A percentile compares a stretch with the other conserved stretches of the same genome.
These are phyloP conservation scores for Podospora pseudopauciseta DNA, from an alignment of 495 filamentous ascomycete species.

Conservation along the genomic window DNA sequence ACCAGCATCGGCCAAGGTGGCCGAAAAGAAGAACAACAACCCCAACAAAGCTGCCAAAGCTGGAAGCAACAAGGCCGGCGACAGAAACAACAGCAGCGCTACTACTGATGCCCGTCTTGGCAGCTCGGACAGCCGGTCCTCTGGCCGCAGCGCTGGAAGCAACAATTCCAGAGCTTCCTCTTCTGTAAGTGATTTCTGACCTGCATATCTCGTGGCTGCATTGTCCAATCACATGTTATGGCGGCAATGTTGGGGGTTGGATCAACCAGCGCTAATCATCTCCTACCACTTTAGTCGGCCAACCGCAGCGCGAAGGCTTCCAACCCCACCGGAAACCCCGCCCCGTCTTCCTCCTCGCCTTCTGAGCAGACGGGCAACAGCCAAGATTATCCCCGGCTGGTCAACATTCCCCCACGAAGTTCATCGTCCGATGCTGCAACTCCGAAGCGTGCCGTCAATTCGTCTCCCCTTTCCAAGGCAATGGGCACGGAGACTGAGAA, in stretches of 20 bases:
- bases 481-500: slow-evolving; percentile 47
- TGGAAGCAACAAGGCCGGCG: slow-evolving; percentile 17
- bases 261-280: slow-evolving; percentile 33
- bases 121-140: slow-evolving; percentile 44
- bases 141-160: slow-evolving; percentile 35
- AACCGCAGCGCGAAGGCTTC: slow-evolving; percentile 45
- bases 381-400: slow-evolving; percentile 54
- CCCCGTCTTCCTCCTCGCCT: slow-evolving; percentile 36
- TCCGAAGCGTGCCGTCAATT: slow-evolving; percentile 60
- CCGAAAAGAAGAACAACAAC: slow-evolving; percentile 36
- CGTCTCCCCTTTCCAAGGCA: slow-evolving; percentile 84
- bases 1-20: slow-evolving; percentile 31
- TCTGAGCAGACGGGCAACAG: slow-evolving; percentile 36
- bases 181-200: slow-evolving; percentile 41
- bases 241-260: slow-evolving; percentile 18
- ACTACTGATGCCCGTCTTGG: slow-evolving; percentile 32
- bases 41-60: slow-evolving; percentile 27
- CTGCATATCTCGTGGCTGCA: slow-evolving; percentile 13
- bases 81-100: slow-evolving; percentile 21
- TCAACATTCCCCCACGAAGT: slow-evolving; percentile 64
- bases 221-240: slow-evolving; percentile 41
- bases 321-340: slow-evolving; percentile 48
- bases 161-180: slow-evolving; percentile 36
- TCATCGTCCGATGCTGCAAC: slow-evolving; percentile 64
- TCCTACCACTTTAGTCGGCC: slow-evolving; percentile 38